phyloP scores from a whole-genome alignment of 305 asterid species.

The Fraxinus floribunda region DNA sequence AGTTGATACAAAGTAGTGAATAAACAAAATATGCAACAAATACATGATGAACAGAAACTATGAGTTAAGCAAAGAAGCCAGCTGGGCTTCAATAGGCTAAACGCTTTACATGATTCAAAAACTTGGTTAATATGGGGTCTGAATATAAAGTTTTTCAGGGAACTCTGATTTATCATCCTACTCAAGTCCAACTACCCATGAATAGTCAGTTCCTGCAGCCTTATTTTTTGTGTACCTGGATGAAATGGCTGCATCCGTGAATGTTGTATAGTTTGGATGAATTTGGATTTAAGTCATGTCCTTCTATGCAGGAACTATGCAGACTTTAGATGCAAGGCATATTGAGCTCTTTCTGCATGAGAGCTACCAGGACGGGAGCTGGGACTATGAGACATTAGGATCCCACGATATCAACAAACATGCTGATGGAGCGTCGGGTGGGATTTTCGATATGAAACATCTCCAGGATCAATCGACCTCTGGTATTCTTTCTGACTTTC shows the following conservation, averaged over 20 bases:
- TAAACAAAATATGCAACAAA: neutral
- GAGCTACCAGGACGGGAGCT: slow-evolving; percentile 65
- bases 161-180: neutral
- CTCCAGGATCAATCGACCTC: slow-evolving; percentile 63
- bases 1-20: neutral
- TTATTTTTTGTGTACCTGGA: neutral
- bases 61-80: neutral
- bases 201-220: neutral
- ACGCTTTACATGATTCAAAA: neutral
- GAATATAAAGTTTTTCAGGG: neutral
- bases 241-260: neutral
- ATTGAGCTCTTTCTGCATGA: slow-evolving; percentile 72
- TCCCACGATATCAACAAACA: slow-evolving; percentile 53
- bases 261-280: neutral
- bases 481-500: slow-evolving; percentile 41
- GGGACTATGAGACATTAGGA: slow-evolving; percentile 72
- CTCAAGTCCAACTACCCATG: neutral
- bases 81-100: neutral
- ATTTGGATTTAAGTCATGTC: slow-evolving; percentile 1
- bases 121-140: neutral
- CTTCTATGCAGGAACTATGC: slow-evolving; percentile 83
- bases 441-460: slow-evolving; percentile 71
- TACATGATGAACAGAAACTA: neutral
- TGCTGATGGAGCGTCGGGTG: slow-evolving; percentile 72
- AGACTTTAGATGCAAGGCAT: slow-evolving; percentile 86